These are phyloP conservation scores for Harrya chromipes DNA, from an alignment of 768 basidiomycete species.

Conservation along the genomic window DNA sequence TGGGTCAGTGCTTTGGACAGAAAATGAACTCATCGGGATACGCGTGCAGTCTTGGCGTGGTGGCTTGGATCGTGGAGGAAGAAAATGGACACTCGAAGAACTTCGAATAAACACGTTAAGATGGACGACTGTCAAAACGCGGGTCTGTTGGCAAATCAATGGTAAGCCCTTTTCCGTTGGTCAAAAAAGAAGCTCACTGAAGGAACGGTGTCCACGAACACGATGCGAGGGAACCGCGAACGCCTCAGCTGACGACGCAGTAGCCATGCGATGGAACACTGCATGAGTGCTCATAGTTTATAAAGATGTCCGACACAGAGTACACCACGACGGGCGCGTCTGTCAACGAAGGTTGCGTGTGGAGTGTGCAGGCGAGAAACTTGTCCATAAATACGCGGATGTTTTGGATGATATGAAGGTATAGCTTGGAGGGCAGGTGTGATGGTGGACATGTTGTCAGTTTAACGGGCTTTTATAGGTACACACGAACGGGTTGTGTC, in stretches of 20 bases:
- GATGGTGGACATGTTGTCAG: neutral
- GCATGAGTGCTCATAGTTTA: neutral
- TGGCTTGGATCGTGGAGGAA: neutral
- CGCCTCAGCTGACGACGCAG: conserved; percentile 7
- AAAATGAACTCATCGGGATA: no score
- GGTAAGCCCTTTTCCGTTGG: neutral
- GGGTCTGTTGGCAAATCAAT: neutral
- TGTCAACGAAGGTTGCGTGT: neutral
- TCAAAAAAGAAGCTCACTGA: neutral
- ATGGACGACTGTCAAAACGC: conserved; percentile 3
- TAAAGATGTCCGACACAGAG: neutral
- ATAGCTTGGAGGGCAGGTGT: neutral
- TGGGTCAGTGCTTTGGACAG: no score
- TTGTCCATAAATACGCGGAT: conserved; percentile 8
- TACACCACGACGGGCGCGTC: neutral
- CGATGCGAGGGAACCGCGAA: neutral
- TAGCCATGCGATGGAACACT: neutral
- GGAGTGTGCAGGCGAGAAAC: neutral
- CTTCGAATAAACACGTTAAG: conserved; percentile 12
- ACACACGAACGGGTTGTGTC: no score
- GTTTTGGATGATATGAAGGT: neutral
- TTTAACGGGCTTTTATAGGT: neutral
- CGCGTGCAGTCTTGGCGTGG: neutral
- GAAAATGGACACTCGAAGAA: neutral
- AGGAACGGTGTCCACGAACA: neutral